Evolutionary conservation across 108 stramenopile genomes (phyloP), one percentile per base, ranked within the genome.

Genomic region (Fragilaria radians): DNA sequence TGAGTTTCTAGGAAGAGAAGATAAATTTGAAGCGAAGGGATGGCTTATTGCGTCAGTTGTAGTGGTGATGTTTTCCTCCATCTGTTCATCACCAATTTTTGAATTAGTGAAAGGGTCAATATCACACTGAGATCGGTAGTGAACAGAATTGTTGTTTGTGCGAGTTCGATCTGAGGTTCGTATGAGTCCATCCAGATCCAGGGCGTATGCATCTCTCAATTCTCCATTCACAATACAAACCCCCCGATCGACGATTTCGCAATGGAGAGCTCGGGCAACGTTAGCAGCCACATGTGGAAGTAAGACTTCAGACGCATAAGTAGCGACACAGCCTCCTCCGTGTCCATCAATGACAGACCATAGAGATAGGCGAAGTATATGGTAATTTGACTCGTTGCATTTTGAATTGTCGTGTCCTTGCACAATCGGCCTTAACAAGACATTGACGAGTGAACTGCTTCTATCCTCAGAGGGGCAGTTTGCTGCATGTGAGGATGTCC

Each of bases 311-410:
- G 65, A 66, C 54, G 62, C 68, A 54, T 81, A 81, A 55, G 83
- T 81, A 36, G 89, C 89, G 2, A 91, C 86, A 51, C 81, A 80
- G 51, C 83, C 86, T 46, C 89, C 89, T 0, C 89, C 89, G 31
- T 91, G 89, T n/a, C 89, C 89, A 67, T 91, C 89, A 48, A 91
- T 83, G 57, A 91, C 89, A 25, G 79, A 75, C 85, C 85, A 91
- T 24, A 91, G 59, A 46, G 80, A 83, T 1, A 90, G 52, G 21
- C 89, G 76, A 48, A 90, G 77, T 21, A 86, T 26, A 18, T 71
- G 69, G 51, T 45, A 49, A 53, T 72, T 76, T n/a, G n/a, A n/a
- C n/a, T n/a, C n/a, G n/a, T n/a, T n/a, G n/a, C n/a, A n/a, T n/a
- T 75, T 70, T 7, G 63, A 68, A 48, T 54, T 53, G 67, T 66